Conservation (phyloP, 306 rosid genomes). For the Echinosophora koreensis region DNA sequence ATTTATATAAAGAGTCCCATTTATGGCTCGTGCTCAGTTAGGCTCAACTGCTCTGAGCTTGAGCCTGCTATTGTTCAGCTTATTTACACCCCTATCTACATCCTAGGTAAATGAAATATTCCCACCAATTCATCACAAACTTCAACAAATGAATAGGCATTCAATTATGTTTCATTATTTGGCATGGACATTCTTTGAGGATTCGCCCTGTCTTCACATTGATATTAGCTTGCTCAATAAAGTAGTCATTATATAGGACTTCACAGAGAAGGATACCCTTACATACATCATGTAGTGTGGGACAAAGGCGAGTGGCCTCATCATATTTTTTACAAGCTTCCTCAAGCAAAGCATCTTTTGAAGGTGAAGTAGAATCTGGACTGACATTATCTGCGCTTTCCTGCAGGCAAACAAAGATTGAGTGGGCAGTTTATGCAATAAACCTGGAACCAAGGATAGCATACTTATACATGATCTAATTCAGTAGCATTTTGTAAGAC, state of each 20-base stretch:
- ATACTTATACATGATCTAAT: constrained; percentile 33
- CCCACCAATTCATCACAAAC: neutral
- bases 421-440: constrained; percentile 23
- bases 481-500: constrained; percentile 17
- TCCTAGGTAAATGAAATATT: constrained; percentile 3
- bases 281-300: constrained; percentile 97
- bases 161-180: neutral
- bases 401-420: constrained; percentile 62
- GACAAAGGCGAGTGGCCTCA: constrained; percentile 94
- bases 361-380: constrained; percentile 91
- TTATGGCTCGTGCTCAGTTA: neutral
- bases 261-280: constrained; percentile 38
- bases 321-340: constrained; percentile 98
- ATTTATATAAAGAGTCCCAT: neutral
- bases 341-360: constrained; percentile 98
- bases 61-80: constrained; percentile 25
- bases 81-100: constrained; percentile 2
- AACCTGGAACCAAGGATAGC: constrained; percentile 7
- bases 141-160: neutral
- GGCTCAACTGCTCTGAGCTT: constrained; percentile 11
- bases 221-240: neutral
- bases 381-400: constrained; percentile 99
- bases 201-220: neutral
- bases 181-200: neutral
- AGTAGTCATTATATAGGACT: constrained; percentile 32